Base-by-base conservation (phyloP, 257 asterid species). In the Scutellaria minor region DNA sequence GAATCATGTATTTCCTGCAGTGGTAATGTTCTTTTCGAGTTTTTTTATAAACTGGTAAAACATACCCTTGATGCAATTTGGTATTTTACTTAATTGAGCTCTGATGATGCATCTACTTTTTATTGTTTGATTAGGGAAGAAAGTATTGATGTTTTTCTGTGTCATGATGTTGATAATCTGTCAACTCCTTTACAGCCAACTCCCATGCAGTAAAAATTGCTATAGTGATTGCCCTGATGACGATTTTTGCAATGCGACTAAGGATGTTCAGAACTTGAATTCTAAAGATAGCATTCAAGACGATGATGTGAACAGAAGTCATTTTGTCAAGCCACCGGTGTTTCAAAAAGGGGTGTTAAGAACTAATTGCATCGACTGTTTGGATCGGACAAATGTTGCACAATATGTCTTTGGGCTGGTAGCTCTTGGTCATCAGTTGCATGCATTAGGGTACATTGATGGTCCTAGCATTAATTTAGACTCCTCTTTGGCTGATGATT, bases 361-460 rank as follows among this genome's bases (percentile, higher is more conserved):
- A 82, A 95, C 99, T 65, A 95, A 95, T 71, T 95, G 99, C 88
- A 90, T 95, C 53, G 99, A 95, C 83, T 95, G 98, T 80, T 69
- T 95, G 82, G 99, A 95, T 76, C 96, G 99, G 71, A 95, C 99
- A 58, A 95, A 95, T 78, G 96, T 87, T 77, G 97, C 97, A n/a
- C 99, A 95, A 68, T 95, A 86, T 82, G 93, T 85, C 45, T 90
- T 76, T 85, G 99, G 98, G 70, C 83, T 90, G 52, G 96, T 89
- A 70, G 87, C 93, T 75, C 88, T 95, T 67, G 91, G 91, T 62
- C 91, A 79, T 66, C 99, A 95, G 86, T 85, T 95, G 78, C 84
- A 83, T 78, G 86, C 89, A 60, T 79, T 95, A 68, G 98, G 96
- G 64, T 86, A 86, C 64, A 71, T 80, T 24, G 85, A 77, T 72